Evolutionary conservation across 2,329 filamentous ascomycete species (phyloP).

Genomic region (Exophiala sideris): DNA sequence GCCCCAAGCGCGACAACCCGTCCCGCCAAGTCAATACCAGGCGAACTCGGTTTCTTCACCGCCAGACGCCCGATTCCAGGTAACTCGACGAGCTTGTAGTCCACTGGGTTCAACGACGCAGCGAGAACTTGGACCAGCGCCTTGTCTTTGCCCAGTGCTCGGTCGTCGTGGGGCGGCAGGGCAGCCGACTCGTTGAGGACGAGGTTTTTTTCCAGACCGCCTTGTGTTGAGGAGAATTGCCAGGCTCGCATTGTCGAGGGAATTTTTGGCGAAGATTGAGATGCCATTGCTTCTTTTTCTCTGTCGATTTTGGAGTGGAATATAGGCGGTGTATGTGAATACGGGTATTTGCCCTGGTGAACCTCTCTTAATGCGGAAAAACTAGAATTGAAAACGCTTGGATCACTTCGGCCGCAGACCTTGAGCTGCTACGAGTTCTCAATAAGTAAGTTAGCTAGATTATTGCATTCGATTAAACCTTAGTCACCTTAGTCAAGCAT

Average conservation of each 20-base stretch:
- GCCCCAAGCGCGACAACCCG: constrained; percentile 39
- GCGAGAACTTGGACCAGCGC: constrained; percentile 56
- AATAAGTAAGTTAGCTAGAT: no score
- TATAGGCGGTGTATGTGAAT: no score
- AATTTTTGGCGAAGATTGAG: constrained; percentile 1
- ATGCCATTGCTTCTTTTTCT: background rate
- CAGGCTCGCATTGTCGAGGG: constrained; percentile 55
- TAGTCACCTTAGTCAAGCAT: no score
- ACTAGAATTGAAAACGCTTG: no score
- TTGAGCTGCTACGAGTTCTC: no score
- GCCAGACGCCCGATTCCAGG: constrained; percentile 40
- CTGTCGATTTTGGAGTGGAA: no score
- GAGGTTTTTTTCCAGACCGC: constrained; percentile 54
- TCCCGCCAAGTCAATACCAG: constrained; percentile 52
- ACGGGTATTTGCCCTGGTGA: no score
- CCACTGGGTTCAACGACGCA: constrained; percentile 59
- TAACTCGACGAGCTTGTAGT: constrained; percentile 61
- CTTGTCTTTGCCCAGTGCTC: constrained; percentile 40
- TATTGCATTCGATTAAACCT: no score
- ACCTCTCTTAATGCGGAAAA: no score
- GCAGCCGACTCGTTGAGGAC: constrained; percentile 43
- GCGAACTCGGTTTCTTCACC: constrained; percentile 44
- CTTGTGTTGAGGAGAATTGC: constrained; percentile 49
- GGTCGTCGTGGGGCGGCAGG: constrained; percentile 33
- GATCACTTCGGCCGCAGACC: no score